A percentile compares a stretch with the other conserved stretches of the same genome.
Conservation (phyloP, 1,284 basidiomycete genomes). For the Trichosporon sp. region DNA sequence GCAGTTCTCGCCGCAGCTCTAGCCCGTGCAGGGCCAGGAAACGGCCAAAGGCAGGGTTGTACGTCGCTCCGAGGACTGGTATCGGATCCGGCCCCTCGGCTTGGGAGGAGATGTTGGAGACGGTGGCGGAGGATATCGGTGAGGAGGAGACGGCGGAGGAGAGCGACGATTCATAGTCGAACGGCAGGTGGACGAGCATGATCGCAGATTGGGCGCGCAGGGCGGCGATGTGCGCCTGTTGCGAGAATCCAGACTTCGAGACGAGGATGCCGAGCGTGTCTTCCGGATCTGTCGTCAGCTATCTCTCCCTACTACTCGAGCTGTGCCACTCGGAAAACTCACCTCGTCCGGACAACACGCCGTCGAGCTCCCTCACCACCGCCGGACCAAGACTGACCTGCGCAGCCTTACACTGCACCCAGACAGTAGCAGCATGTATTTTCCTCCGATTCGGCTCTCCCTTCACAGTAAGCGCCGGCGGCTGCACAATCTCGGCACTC, state of each 20-base stretch:
- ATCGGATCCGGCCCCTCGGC: background rate
- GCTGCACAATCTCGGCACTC: background rate
- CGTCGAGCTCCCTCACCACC: conserved; percentile 83
- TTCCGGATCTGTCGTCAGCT: background rate
- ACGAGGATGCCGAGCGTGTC: conserved; percentile 66
- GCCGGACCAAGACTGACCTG: conserved; percentile 74
- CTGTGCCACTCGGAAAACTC: background rate
- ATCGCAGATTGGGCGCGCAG: conserved; percentile 73
- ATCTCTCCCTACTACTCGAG: background rate
- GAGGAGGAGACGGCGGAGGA: background rate
- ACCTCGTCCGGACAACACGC: conserved; percentile 63
- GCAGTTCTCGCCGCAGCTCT: conserved; percentile 27
- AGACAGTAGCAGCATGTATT: conserved; percentile 65
- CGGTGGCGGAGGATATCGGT: background rate
- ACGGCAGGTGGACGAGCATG: conserved; percentile 68
- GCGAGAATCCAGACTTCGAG: conserved; percentile 75
- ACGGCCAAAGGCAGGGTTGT: conserved; percentile 24
- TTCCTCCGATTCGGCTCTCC: conserved; percentile 17
- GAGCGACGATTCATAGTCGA: conserved; percentile 20
- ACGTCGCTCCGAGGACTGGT: conserved; percentile 21
- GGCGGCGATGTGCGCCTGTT: conserved; percentile 66
- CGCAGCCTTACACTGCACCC: conserved; percentile 89
- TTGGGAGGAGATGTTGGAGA: background rate
- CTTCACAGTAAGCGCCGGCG: background rate
- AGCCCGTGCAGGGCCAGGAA: conserved; percentile 18